phyloP scores from a whole-genome alignment of 805 yeast species.

The Kluyveromyces dobzhanskii region DNA sequence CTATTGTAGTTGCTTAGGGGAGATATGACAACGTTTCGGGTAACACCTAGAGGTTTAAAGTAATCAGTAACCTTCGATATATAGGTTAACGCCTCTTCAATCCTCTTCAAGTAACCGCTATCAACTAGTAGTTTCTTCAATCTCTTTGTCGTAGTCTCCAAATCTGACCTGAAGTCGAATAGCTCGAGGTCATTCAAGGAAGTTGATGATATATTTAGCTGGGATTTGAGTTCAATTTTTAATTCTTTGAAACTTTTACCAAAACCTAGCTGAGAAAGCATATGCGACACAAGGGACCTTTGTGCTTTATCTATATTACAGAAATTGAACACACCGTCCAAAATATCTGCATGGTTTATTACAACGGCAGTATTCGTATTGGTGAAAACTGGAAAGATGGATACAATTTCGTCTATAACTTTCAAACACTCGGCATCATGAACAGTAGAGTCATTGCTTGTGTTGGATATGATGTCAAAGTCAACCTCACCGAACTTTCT shows the following conservation, averaged over 20 bases:
- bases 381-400: slow-evolving; percentile 58
- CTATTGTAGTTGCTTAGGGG: slow-evolving; percentile 83
- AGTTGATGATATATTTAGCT: slow-evolving; percentile 71
- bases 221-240: slow-evolving; percentile 45
- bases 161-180: slow-evolving; percentile 69
- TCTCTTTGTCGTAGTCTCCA: slow-evolving; percentile 54
- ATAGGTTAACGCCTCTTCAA: slow-evolving; percentile 57
- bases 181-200: slow-evolving; percentile 71
- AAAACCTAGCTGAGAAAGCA: slow-evolving; percentile 69
- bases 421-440: slow-evolving; percentile 87
- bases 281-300: slow-evolving; percentile 54
- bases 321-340: slow-evolving; percentile 70
- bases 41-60: slow-evolving; percentile 51
- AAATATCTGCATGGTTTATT: slow-evolving; percentile 72
- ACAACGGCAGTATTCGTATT: slow-evolving; percentile 48
- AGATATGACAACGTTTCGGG: slow-evolving; percentile 49
- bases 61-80: slow-evolving; percentile 49
- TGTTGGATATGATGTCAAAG: slow-evolving; percentile 65
- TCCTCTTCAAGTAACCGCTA: slow-evolving; percentile 49
- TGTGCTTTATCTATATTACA: slow-evolving; percentile 76
- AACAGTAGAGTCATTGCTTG: slow-evolving; percentile 39
- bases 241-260: slow-evolving; percentile 58
- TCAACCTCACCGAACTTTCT: slow-evolving; percentile 72
- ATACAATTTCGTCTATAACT: slow-evolving; percentile 66
- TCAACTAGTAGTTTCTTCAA: slow-evolving; percentile 67